Evolutionary conservation across 805 yeast species (phyloP), one percentile per base, ranked within the genome.

Genomic region (Ogataea paradorogensis): DNA sequence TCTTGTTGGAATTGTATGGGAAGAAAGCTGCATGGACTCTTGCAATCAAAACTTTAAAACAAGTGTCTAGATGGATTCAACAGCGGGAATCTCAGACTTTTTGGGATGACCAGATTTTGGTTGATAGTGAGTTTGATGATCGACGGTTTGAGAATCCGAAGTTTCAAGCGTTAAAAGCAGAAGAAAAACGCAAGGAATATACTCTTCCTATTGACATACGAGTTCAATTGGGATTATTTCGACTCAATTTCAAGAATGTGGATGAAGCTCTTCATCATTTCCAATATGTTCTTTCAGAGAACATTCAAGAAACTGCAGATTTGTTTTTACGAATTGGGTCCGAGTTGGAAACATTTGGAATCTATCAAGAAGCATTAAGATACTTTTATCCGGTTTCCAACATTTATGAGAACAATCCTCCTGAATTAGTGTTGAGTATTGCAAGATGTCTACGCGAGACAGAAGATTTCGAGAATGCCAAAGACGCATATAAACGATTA

Each of bases 161-260:
- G 33, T 77, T 59, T 50, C 70, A 67, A 36, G 60, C 68, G 1
- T 47, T 76, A 18, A 51, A 70, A 1, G 56, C 55, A 9, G 63
- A 62, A 32, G 74, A 73, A 40, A 58, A 62, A 4, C 59, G 66
- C 40, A 47, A 63, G 26, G 70, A 70, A 51, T 77, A 62, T 49
- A 61, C 71, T 7, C 62, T 93, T 15, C 98, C 98, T 1, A 79
- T 90, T 33, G 98, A 91, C 65, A 85, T 93, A 18, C 65, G 98
- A 39, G 81, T 80, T 22, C 86, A 93, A 59, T 58, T 93, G 16
- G 95, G 96, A 0, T 61, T 80, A 9, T 70, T 86, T 34, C 71
- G 99, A 43, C 63, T 93, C 23, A 78, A 80, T 40, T 63, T 78
- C 26, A 80, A 78, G 37, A 71, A 82, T 30, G 66, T 71, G 20